A percentile compares a stretch with the other conserved stretches of the same genome.
These are phyloP conservation scores for Neospermospora avenae DNA, from an alignment of 2,329 filamentous ascomycete genomes.

Conservation along the genomic window DNA sequence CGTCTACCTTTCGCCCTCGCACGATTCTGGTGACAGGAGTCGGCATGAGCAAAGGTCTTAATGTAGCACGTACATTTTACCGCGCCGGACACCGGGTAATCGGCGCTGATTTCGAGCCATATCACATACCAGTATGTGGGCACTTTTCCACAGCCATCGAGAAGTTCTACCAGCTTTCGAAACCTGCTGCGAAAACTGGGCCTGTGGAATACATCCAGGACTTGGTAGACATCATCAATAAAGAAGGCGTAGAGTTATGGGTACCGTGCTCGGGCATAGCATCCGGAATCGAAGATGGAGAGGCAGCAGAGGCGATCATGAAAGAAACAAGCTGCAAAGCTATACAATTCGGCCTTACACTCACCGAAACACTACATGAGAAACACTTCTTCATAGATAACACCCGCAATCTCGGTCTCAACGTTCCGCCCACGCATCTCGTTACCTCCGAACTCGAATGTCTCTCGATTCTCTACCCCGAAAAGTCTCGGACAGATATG, in stretches of 20 bases:
- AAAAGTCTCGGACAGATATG: slow-evolving; percentile 15
- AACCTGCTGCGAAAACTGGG: slow-evolving; percentile 10
- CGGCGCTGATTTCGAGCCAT: slow-evolving; percentile 60
- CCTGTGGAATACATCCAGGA: slow-evolving; percentile 51
- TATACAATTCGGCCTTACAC: slow-evolving; percentile 58
- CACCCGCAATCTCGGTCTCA: slow-evolving; percentile 51
- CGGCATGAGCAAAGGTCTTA: slow-evolving; percentile 67
- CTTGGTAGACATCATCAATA: slow-evolving; percentile 55
- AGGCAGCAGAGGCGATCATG: slow-evolving; percentile 60
- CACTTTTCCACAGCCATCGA: slow-evolving; percentile 24
- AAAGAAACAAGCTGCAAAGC: slow-evolving; percentile 54
- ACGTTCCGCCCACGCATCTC: slow-evolving; percentile 48
- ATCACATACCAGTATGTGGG: slow-evolving; percentile 23
- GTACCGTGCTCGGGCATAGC: slow-evolving; percentile 69
- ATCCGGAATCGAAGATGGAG: slow-evolving; percentile 62
- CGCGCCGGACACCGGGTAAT: slow-evolving; percentile 64
- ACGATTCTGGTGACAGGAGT: slow-evolving; percentile 72
- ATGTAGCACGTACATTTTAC: slow-evolving; percentile 63
- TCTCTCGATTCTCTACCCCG: slow-evolving; percentile 46
- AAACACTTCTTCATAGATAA: slow-evolving; percentile 64
- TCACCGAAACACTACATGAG: slow-evolving; percentile 57
- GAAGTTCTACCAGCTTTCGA: slow-evolving; percentile 37
- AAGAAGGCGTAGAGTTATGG: slow-evolving; percentile 67
- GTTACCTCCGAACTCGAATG: slow-evolving; percentile 53
- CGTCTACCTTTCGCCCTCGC: slow-evolving; percentile 24